Evolutionary conservation across 345 rosid genomes (phyloP), one percentile per base, ranked within the genome.

Genomic region (Nephelium lappaceum): DNA sequence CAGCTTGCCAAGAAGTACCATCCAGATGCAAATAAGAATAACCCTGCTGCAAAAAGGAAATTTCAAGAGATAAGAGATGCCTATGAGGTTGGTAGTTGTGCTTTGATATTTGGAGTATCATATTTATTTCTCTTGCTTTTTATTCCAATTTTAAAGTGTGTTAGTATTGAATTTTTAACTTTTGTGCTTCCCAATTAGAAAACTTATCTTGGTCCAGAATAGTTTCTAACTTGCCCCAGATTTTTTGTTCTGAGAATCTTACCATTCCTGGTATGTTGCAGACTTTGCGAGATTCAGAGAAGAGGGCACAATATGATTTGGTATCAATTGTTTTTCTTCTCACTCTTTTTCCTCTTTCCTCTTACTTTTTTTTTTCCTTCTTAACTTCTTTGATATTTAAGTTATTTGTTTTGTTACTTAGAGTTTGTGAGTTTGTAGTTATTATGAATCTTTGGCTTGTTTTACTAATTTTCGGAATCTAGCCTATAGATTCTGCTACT

Each of bases 1-100:
- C 88, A 95, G 98, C 97, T 95, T 66, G 99, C 99, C 0, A 95
- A 93, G 81, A 93, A 92, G 77, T 92, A 86, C 83, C 99, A 95
- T 85, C 99, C 99, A 36, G 98, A 95, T 85, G 86, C 96, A 73
- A 95, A 91, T 86, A 90, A 84, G 86, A 90, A 89, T 74, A 95
- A 90, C 76, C 93, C 96, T 78, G 89, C 97, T 78, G 93, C 97
- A 11, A 92, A 93, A 83, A 90, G 81, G 83, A 92, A 91, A 76
- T 95, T 95, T 87, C 98, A 92, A 84, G 95, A 89, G 80, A 86
- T 95, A 78, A 88, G 93, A 76, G 95, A 90, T 81, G 99, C 98
- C 65, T 93, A 91, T 70, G 93, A 95, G 93, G 99, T 95, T 60
- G 53, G 82, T 45, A 25, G 15, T 80, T 62, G 16, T 43, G 45